Evolutionary conservation across 257 asterid genomes (phyloP).

Genomic region (Anisodus tanguticus): DNA sequence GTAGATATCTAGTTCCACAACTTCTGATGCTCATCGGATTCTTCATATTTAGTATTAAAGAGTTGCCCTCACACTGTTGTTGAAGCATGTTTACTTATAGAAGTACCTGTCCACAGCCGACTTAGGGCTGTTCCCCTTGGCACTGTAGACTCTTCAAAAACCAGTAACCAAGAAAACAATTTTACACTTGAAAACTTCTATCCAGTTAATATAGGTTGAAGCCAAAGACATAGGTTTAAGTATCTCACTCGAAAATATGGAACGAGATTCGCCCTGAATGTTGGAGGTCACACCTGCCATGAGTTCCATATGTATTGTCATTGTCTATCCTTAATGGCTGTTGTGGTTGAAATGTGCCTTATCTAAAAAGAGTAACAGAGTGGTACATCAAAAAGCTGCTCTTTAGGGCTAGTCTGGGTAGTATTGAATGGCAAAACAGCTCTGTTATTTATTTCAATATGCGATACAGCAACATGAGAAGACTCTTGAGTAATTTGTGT

Average conservation of each 20-base stretch:
- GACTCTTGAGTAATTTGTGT: slow-evolving; percentile 2
- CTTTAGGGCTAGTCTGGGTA: background rate
- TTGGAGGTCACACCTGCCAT: background rate
- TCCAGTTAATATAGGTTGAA: background rate
- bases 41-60: background rate
- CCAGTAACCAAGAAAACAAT: slow-evolving; percentile 2
- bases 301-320: background rate
- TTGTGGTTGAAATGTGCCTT: background rate
- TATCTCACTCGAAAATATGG: slow-evolving; percentile 11
- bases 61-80: background rate
- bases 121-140: background rate
- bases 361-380: background rate
- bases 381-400: background rate
- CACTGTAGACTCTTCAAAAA: slow-evolving; percentile 9
- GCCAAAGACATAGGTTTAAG: background rate
- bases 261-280: background rate
- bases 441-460: background rate
- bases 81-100: background rate
- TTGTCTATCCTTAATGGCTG: background rate
- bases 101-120: background rate
- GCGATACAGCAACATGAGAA: background rate
- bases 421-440: background rate
- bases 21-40: slow-evolving; percentile 10
- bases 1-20: background rate
- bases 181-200: background rate